Base-by-base conservation (phyloP, 169 alveolate species). In the Plasmodium ovale region DNA sequence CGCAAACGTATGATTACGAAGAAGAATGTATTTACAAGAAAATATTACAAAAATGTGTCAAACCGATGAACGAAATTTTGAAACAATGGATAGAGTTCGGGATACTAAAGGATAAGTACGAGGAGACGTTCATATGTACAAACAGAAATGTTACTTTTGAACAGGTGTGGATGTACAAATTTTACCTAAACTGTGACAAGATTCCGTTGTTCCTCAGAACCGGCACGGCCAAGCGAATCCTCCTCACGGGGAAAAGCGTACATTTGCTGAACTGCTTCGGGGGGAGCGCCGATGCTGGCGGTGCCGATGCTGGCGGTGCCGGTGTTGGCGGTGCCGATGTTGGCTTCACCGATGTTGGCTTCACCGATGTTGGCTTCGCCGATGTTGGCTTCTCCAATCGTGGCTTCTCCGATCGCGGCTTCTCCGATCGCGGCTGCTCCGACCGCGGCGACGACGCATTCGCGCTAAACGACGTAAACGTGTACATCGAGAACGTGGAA, bases 221-320 rank as follows among this genome's bases (percentile, higher is more conserved):
- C 14, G 65, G 16, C 2, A 82, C 82, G 21, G 90, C 90, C 12
- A 82, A 67, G 21, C 49, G 58, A 39, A 82, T 82, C 0, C 35
- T 82, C 23, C 31, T 82, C n/a, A 82, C 84, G 3, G 90, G 90
- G 4, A 82, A 82, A 37, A 37, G 90, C 35, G 90, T 82, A 5
- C 53, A 82, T 35, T 27, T 82, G 27, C n/a, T 82, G 19, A 82
- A 82, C 35, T 33, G 3, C 39, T 51, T 82, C 27, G 49, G 79
- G 7, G 9, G 21, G 1, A 12, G 33, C 16, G 87, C 16, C 0
- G 19, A 27, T 27, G 1, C 35, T 5, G 49, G 72, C 2, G 39
- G 14, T 60, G 5, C 72, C 1, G 72, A 60, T 29, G n/a, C 2
- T 33, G 27, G 12, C 0, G 47, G 7, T 12, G 71, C 9, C 27